phyloP scores from a whole-genome alignment of 164 flowering plant species.

The Amborella trichopoda region DNA sequence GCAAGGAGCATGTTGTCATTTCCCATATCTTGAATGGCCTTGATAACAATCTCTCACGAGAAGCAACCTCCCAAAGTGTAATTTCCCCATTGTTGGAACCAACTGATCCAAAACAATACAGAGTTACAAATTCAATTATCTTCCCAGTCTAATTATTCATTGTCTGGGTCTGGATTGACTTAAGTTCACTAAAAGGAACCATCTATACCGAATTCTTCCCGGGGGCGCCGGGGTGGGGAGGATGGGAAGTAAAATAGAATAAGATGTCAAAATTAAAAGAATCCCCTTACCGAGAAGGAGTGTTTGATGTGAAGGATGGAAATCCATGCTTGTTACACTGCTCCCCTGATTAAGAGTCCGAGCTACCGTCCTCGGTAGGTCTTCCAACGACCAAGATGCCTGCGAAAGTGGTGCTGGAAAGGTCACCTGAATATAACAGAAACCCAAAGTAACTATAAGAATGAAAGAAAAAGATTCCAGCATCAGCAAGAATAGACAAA shows the following conservation, averaged over 20 bases:
- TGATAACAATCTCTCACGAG: conserved; percentile 53
- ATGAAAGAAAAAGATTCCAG: neutral
- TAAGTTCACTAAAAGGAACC: too few species aligned
- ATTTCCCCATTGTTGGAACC: conserved; percentile 65
- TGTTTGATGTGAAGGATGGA: conserved; percentile 72
- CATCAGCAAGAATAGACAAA: neutral
- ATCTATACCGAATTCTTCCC: too few species aligned
- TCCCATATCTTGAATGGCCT: conserved; percentile 79
- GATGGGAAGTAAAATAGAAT: too few species aligned
- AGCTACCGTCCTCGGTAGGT: conserved; percentile 68
- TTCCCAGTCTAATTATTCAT: too few species aligned
- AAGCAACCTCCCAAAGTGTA: conserved; percentile 60
- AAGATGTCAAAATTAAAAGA: neutral
- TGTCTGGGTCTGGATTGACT: too few species aligned
- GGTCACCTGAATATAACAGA: conserved; percentile 34
- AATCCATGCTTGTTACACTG: conserved; percentile 79
- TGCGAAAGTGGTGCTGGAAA: conserved; percentile 55
- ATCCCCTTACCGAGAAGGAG: conserved; percentile 57
- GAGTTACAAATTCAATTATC: conserved; percentile 4
- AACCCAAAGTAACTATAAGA: neutral
- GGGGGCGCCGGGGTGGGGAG: too few species aligned
- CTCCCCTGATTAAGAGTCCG: conserved; percentile 65
- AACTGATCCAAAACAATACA: conserved; percentile 26
- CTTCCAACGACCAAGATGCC: conserved; percentile 58
- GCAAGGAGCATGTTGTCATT: conserved; percentile 23